phyloP scores from a whole-genome alignment of 176 grass and related monocot species.

The Oryza longistaminata region DNA sequence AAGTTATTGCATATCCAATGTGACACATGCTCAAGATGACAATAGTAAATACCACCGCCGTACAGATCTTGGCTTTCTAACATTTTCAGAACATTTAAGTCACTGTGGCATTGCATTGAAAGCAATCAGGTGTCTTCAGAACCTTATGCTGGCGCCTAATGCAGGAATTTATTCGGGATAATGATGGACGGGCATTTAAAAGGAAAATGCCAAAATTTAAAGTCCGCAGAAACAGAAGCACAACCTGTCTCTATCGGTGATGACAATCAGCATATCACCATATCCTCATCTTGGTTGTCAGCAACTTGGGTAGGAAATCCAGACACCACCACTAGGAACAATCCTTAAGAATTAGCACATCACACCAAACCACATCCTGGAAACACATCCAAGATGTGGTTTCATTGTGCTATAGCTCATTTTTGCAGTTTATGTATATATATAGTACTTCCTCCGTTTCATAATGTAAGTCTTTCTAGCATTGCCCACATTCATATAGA shows the following conservation, averaged over 20 bases:
- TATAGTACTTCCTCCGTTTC: too few relatives aligned
- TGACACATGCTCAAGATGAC: not conserved
- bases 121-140: slow-evolving; percentile 57
- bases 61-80: slow-evolving; percentile 36
- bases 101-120: slow-evolving; percentile 52
- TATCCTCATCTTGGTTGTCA: slow-evolving; percentile 55
- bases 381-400: slow-evolving; percentile 28
- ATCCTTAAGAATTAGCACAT: slow-evolving; percentile 27
- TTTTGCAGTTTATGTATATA: not conserved
- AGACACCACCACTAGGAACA: slow-evolving; percentile 39
- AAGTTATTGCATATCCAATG: slow-evolving; percentile 34
- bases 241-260: slow-evolving; percentile 36
- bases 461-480: too few relatives aligned
- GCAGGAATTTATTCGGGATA: slow-evolving; percentile 70
- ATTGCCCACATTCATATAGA: too few relatives aligned
- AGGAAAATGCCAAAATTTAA: slow-evolving; percentile 57
- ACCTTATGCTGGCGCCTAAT: slow-evolving; percentile 58
- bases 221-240: slow-evolving; percentile 46
- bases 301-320: slow-evolving; percentile 50
- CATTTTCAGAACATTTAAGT: slow-evolving; percentile 50
- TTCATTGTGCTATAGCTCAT: slow-evolving; percentile 22
- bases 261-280: slow-evolving; percentile 46
- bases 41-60: slow-evolving; percentile 23
- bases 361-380: slow-evolving; percentile 34
- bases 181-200: slow-evolving; percentile 53